phyloP scores from a whole-genome alignment of 108 stramenopile genomes.

The Asterionellopsis glacialis region DNA sequence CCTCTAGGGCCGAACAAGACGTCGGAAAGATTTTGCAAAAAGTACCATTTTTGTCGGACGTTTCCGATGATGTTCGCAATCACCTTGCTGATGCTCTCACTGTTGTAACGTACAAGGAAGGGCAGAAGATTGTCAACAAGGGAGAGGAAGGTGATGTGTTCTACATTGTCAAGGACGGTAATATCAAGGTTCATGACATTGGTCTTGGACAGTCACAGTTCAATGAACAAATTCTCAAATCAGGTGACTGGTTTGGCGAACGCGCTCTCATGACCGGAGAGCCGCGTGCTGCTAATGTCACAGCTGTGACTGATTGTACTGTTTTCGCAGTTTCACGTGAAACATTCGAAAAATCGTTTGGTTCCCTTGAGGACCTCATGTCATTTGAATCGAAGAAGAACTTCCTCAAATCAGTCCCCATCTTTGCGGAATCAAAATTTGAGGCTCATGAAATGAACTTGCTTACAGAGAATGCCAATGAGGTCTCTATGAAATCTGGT shows the following conservation, averaged over 20 bases:
- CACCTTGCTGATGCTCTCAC: conserved; percentile 41
- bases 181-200: conserved; percentile 66
- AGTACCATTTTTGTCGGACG: conserved; percentile 63
- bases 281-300: conserved; percentile 71
- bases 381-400: conserved; percentile 33
- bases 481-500: conserved; percentile 47
- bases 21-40: conserved; percentile 38
- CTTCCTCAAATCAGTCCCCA: conserved; percentile 60
- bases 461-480: conserved; percentile 47
- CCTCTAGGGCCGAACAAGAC: conserved; percentile 31
- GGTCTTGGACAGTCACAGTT: conserved; percentile 47
- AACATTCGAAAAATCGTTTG: conserved; percentile 57
- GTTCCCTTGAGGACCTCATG: conserved; percentile 50
- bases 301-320: conserved; percentile 45
- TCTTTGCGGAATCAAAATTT: conserved; percentile 66
- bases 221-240: conserved; percentile 21
- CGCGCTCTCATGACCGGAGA: conserved; percentile 88
- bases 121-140: conserved; percentile 59
- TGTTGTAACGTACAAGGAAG: conserved; percentile 36
- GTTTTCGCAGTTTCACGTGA: conserved; percentile 43
- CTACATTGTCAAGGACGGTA: conserved; percentile 78
- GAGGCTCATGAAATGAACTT: conserved; percentile 52
- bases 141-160: conserved; percentile 79
- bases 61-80: conserved; percentile 14
- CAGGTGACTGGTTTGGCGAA: conserved; percentile 90